Percentiles rank a stretch among this genome's conserved stretches.
Conservation (phyloP, 257 asterid species). For the Coffea canephora region DNA sequence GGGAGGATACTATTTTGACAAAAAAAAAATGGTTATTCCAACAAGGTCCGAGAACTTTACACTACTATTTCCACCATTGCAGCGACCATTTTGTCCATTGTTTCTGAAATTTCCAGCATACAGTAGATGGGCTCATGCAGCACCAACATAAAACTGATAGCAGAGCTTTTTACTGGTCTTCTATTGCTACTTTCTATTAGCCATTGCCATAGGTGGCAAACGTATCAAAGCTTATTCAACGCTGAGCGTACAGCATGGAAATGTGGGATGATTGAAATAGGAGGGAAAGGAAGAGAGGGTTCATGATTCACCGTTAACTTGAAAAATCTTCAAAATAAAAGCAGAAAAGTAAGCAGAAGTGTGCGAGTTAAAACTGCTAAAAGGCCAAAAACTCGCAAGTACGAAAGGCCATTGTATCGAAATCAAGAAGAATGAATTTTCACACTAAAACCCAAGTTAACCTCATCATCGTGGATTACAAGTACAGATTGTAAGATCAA, state of each 20-base stretch:
- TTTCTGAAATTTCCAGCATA: background rate
- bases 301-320: background rate
- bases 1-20: too few species aligned
- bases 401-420: background rate
- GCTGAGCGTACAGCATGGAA: background rate
- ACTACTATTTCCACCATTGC: background rate
- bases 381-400: background rate
- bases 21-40: too few species aligned
- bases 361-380: too few species aligned
- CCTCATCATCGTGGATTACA: background rate
- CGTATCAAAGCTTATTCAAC: background rate
- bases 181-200: background rate
- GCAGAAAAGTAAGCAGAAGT: background rate
- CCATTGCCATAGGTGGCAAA: background rate
- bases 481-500: background rate
- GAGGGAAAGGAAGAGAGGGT: background rate
- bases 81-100: background rate
- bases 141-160: background rate
- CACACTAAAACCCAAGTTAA: slow-evolving; percentile 2
- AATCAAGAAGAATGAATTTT: background rate
- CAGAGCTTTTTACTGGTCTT: background rate
- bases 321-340: too few species aligned
- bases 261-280: background rate
- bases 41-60: too few species aligned
- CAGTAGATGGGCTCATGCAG: background rate